Evolutionary conservation across 2,329 filamentous ascomycete species (phyloP), one percentile per base, ranked within the genome.

Genomic region (Pyrenochaeta sp.): DNA sequence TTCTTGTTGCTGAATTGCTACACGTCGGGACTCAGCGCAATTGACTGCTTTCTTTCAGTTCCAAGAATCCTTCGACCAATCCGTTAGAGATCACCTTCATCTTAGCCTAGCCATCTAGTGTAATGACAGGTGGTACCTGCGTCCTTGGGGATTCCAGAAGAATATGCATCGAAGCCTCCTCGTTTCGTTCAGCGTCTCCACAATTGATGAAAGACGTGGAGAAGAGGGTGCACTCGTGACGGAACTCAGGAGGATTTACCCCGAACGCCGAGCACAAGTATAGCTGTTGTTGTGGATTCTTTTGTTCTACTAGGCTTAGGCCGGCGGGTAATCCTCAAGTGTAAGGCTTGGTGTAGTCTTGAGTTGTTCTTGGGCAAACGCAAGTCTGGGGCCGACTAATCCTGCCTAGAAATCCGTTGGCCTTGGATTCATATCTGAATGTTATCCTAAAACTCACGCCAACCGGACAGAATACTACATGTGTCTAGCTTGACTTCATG

Each of bases 191-290:
- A n/a, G 21, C 20, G 32, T 44, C 51, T 46, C 53, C 53, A 46
- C 48, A 52, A 29, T 55, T 52, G 51, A 57, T 52, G 42, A 45
- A 41, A 18, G 39, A 23, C 28, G 38, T 47, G 41, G 23, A 31
- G 14, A 13, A 13, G n/a, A 8, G 20, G 21, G 21, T 28, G 24
- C 39, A 21, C 26, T 15, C 38, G 11, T 35, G 32, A 34, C 54
- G 54, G 54, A 53, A 43, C 23, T 34, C 28, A 56, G 46, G 44
- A 30, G n/a, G 15, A 26, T 41, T 34, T n/a, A 28, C 35, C 54
- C 54, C 54, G 52, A 39, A 20, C 19, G 34, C 44, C 42, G 43
- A 43, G 47, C n/a, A n/a, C n/a, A 32, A 31, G 23, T 23, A 9
- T 32, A 10, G 9, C 7, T 21, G 37, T 19, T 42, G n/a, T 40